These are phyloP conservation scores for Hemisphaericaspora nanyangensis DNA, from an alignment of 805 yeast genomes.

Conservation along the genomic window DNA sequence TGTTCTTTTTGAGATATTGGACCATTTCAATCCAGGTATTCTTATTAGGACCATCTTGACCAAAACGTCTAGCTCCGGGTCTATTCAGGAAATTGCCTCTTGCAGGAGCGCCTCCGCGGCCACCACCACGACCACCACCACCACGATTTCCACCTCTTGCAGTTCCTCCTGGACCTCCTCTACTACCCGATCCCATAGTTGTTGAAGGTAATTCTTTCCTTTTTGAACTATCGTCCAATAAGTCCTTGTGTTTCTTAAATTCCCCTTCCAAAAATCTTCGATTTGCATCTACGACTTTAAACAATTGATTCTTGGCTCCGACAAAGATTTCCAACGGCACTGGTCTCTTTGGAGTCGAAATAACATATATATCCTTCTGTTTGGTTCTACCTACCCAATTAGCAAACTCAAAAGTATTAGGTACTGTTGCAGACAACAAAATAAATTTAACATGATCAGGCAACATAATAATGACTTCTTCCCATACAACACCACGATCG, in stretches of 20 bases:
- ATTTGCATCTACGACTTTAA: slow-evolving; percentile 70
- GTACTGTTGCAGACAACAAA: slow-evolving; percentile 92
- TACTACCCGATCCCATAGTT: slow-evolving; percentile 35
- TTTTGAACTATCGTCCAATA: slow-evolving; percentile 35
- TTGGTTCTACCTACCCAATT: slow-evolving; percentile 98
- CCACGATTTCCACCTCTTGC: slow-evolving; percentile 43
- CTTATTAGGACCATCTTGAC: slow-evolving; percentile 67
- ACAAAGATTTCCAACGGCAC: slow-evolving; percentile 86
- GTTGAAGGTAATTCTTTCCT: slow-evolving; percentile 34
- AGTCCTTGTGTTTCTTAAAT: slow-evolving; percentile 56
- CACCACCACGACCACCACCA: slow-evolving; percentile 28
- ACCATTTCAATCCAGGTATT: slow-evolving; percentile 75
- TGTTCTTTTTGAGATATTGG: slow-evolving; percentile 60
- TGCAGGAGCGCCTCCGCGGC: slow-evolving; percentile 27
- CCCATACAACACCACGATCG: slow-evolving; percentile 99
- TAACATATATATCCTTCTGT: slow-evolving; percentile 92
- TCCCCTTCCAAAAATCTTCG: slow-evolving; percentile 66
- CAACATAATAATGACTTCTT: slow-evolving; percentile 94
- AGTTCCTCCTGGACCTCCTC: slow-evolving; percentile 42
- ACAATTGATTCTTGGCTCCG: slow-evolving; percentile 75
- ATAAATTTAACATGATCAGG: slow-evolving; percentile 95
- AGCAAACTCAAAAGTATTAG: slow-evolving; percentile 97
- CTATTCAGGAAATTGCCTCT: slow-evolving; percentile 20
- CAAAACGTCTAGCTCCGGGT: slow-evolving; percentile 27
- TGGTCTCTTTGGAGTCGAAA: slow-evolving; percentile 94